Base-by-base conservation (phyloP, 2,329 filamentous ascomycete species). In the Thelonectria rubi region DNA sequence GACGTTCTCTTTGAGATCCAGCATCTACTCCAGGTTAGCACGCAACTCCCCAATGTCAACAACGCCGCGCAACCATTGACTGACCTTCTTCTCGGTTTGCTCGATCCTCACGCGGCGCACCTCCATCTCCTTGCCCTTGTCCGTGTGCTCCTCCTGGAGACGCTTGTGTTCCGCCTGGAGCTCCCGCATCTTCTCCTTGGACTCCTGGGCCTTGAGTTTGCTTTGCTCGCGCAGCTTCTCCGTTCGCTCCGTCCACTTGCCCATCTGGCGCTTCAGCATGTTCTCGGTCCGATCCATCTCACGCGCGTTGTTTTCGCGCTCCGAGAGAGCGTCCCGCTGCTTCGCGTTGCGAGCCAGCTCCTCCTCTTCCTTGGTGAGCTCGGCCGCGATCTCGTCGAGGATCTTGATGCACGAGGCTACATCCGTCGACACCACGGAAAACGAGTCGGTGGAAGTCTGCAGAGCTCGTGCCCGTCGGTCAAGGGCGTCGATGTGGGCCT, bases 1-100 rank as follows among this genome's bases (percentile, higher is more conserved):
- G 65, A 99, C 97, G 72, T 95, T 96, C 76, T 98, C 95, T 75
- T 97, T 98, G 69, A 99, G 84, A 77, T 99, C 95, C 49, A 91
- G 88, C 94, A 98, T 99, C 94, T 97, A 65, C 34, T 14, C 34
- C 24, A n/a, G 73, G 74, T 66, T 70, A 62, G 77, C 58, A 51
- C 46, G 17, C 40, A 6, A n/a, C 0, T 58, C 47, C 60, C 74
- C 62, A 72, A 69, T 43, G 10, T 7, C 15, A 15, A 37, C 7
- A 5, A 7, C 9, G 63, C 18, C 30, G n/a, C 11, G 11, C 21
- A 15, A 1, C 1, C 24, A 17, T 7, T 61, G 26, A 58, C 67
- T 55, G 82, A 93, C 93, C 91, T 98, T 98, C 82, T 98, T 98
- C 85, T 98, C 94, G 9, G 93, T 97, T 81, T 97, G 93, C 79